Conservation (phyloP, 2,329 filamentous ascomycete genomes). For the Grosmannia clavigera region DNA sequence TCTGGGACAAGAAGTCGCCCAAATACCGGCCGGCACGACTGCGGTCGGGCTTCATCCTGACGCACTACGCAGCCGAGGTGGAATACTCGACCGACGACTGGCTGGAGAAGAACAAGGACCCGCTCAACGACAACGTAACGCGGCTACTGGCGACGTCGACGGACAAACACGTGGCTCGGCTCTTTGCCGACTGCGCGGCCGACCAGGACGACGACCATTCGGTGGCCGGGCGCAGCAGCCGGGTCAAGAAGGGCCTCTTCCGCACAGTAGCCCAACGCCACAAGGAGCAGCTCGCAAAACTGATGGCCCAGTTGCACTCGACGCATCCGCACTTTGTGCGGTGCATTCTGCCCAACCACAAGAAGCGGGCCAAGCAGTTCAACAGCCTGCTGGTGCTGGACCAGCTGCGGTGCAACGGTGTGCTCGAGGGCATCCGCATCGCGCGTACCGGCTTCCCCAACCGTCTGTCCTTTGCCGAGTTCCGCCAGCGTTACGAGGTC, state of each 20-base stretch:
- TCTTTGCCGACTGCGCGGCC: conserved; percentile 73
- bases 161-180: conserved; percentile 67
- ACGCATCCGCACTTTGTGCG: conserved; percentile 98
- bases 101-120: conserved; percentile 99
- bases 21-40: conserved; percentile 87
- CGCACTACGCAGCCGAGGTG: conserved; percentile 94
- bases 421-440: conserved; percentile 96
- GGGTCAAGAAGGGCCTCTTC: conserved; percentile 95
- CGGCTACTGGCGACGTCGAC: conserved; percentile 71
- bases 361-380: conserved; percentile 90
- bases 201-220: conserved; percentile 61
- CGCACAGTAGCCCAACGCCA: conserved; percentile 92
- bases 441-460: conserved; percentile 96
- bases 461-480: conserved; percentile 80
- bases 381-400: conserved; percentile 87
- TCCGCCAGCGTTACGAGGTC: conserved; percentile 91
- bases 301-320: conserved; percentile 89
- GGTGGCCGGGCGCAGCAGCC: conserved; percentile 45
- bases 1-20: conserved; percentile 92
- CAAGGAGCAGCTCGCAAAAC: conserved; percentile 93
- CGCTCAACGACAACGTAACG: conserved; percentile 92
- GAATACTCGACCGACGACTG: conserved; percentile 92
- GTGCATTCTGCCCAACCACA: conserved; percentile 96
- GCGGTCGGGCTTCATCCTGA: conserved; percentile 86
- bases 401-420: conserved; percentile 96